Evolutionary conservation across 192 early-diverging fungal species (phyloP).

Genomic region (Coemansia erecta): DNA sequence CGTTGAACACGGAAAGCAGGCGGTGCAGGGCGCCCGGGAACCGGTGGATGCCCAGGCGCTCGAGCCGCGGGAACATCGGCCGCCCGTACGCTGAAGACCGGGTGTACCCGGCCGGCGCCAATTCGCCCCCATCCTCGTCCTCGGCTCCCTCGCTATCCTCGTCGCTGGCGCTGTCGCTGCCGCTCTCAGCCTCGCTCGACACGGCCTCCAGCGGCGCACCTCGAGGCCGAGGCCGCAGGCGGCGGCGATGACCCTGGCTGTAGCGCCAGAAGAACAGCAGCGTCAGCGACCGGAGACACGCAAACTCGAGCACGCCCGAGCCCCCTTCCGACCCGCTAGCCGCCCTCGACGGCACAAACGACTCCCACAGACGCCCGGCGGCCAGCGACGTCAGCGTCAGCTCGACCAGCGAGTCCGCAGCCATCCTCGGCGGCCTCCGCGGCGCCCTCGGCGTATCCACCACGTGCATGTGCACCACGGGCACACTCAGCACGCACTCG

Average conservation of each 20-base stretch:
- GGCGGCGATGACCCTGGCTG: no score
- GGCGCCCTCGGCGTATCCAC: not conserved
- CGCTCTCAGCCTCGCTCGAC: no score
- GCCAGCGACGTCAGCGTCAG: slow-evolving; percentile 8
- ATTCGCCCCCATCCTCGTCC: not conserved
- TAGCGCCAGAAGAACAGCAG: slow-evolving; percentile 8
- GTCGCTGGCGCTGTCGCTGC: not conserved
- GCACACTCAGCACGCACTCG: not conserved
- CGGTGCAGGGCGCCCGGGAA: slow-evolving; percentile 1
- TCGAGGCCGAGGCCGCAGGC: no score
- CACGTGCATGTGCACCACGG: slow-evolving; percentile 1
- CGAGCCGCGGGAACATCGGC: slow-evolving; percentile 16
- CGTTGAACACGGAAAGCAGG: slow-evolving; percentile 9
- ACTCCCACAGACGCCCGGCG: not conserved
- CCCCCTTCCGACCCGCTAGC: not conserved
- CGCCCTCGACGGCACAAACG: slow-evolving; percentile 1
- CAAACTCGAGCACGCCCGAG: slow-evolving; percentile 6
- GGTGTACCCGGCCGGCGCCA: not conserved
- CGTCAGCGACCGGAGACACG: slow-evolving; percentile 9
- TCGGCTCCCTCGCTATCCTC: not conserved
- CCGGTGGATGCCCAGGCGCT: slow-evolving; percentile 11
- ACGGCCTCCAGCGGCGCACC: no score
- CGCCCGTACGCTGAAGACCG: not conserved
- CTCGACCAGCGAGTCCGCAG: slow-evolving; percentile 8
- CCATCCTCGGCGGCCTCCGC: not conserved